Conservation (phyloP, 2,329 filamentous ascomycete genomes). For the Diaporthe ilicicola region DNA sequence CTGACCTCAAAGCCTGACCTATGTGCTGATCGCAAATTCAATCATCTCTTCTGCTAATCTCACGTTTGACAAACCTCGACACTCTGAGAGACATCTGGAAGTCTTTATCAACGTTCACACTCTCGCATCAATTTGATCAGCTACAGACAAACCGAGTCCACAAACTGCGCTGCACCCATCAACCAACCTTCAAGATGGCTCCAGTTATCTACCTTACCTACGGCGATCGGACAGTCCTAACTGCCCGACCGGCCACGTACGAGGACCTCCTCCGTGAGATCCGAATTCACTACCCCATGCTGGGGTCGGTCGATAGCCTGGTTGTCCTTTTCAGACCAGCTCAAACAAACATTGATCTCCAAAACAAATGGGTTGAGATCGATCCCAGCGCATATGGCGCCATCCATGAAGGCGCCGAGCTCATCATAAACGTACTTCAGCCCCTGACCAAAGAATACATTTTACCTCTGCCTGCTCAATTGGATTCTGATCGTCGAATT, state of each 20-base stretch:
- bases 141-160: not conserved
- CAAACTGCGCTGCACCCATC: not conserved
- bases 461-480: constrained; percentile 11
- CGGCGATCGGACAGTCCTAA: not conserved
- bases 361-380: constrained; percentile 7
- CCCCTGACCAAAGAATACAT: constrained; percentile 31
- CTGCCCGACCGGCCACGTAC: constrained; percentile 5
- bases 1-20: no score
- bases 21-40: no score
- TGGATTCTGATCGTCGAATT: not conserved
- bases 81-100: not conserved
- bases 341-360: not conserved
- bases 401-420: not conserved
- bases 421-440: constrained; percentile 27
- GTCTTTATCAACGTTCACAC: no score
- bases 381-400: constrained; percentile 8
- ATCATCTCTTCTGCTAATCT: no score
- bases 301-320: not conserved
- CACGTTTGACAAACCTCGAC: not conserved
- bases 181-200: not conserved
- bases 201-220: not conserved
- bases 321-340: not conserved
- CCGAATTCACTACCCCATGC: not conserved
- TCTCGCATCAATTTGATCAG: not conserved
- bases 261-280: not conserved